Base-by-base conservation (phyloP, 1,139 yeast species). In the Saccharomyces hybrid region DNA sequence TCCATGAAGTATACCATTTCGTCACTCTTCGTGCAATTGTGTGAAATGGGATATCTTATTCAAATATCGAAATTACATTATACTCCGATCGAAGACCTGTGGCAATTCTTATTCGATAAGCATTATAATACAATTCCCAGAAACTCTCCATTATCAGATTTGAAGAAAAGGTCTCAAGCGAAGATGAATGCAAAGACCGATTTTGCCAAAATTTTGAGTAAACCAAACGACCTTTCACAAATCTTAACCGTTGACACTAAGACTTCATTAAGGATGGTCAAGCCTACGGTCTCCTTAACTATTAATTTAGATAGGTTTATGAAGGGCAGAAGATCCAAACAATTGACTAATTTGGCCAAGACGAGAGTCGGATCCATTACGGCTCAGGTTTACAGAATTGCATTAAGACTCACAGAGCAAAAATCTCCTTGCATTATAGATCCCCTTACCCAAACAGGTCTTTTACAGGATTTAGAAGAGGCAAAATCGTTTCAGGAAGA, bases 361-460 rank as follows among this genome's bases (percentile, higher is more conserved):
- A 83, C 86, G 51, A 78, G 91, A 56, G 72, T 90, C 49, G 99
- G 99, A 5, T 71, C 77, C 11, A 71, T 86, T 2, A 77, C 95
- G 0, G 79, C 95, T 0, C 73, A 76, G 52, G 78, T 95, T 6
- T 93, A 86, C 66, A 76, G 78, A 53, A 71, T 78, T 7, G 82
- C 85, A 5, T 76, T 93, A 58, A 65, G 72, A 48, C 67, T 78
- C 46, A 75, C 87, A 32, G 97, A 90, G 67, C 76, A 75, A 55
- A 72, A 74, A 50, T 75, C 85, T 5, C 81, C 84, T 9, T 69
- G 68, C 26, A 70, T 75, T 7, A 57, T 65, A 6, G 66, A 72
- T 54, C 75, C 75, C 3, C 54, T 73, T 11, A 58, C 61, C 2
- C 61, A 67, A 52, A 71, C 75, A 6, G 77, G 75, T 1, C 53